These are phyloP conservation scores for Macrolepiota albuminosa DNA, from an alignment of 768 basidiomycete genomes.

Conservation along the genomic window DNA sequence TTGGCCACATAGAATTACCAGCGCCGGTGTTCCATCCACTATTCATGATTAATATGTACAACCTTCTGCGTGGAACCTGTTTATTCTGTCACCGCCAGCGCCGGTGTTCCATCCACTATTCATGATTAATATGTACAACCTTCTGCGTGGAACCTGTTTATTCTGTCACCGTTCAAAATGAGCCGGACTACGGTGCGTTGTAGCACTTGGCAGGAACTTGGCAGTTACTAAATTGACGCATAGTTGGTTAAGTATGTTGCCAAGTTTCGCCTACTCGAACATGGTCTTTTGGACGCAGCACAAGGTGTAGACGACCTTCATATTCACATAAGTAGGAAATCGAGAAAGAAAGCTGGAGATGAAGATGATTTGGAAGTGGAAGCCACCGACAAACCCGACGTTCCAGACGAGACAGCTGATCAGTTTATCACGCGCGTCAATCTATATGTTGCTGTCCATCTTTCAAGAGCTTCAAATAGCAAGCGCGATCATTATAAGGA, in stretches of 20 bases:
- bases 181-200: slow-evolving; percentile 59
- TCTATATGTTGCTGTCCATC: slow-evolving; percentile 58
- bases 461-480: slow-evolving; percentile 42
- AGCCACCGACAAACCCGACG: slow-evolving; percentile 32
- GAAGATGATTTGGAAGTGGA: slow-evolving; percentile 35
- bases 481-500: slow-evolving; percentile 88
- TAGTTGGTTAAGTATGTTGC: slow-evolving; percentile 83
- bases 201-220: background rate
- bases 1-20: slow-evolving; percentile 95
- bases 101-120: slow-evolving; percentile 97
- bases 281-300: slow-evolving; percentile 82
- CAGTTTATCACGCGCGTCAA: slow-evolving; percentile 62
- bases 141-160: slow-evolving; percentile 84
- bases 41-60: slow-evolving; percentile 90
- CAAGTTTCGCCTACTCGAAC: slow-evolving; percentile 83
- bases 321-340: slow-evolving; percentile 30
- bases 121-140: slow-evolving; percentile 84
- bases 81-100: slow-evolving; percentile 91
- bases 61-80: slow-evolving; percentile 82
- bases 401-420: slow-evolving; percentile 50
- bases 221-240: slow-evolving; percentile 3
- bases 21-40: slow-evolving; percentile 94
- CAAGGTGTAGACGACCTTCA: slow-evolving; percentile 69
- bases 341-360: slow-evolving; percentile 27
- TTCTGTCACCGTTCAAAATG: slow-evolving; percentile 93